Evolutionary conservation across 106 monocot genomes (phyloP), one percentile per base, ranked within the genome.

Genomic region (Ottelia alismoides): DNA sequence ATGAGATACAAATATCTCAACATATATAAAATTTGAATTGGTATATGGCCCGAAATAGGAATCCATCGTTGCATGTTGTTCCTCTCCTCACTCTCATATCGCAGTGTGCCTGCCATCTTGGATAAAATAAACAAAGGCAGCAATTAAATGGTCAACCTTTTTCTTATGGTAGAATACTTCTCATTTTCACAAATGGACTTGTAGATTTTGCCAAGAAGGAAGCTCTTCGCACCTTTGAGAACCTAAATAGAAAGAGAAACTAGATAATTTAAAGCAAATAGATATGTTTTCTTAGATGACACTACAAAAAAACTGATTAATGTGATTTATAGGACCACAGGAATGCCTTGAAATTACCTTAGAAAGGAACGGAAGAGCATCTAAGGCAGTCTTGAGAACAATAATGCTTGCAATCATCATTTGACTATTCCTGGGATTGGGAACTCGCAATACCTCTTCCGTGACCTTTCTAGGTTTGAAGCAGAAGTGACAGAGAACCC

Each of bases 401-500:
- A 98, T 90, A 56, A 98, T 83, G 62, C 68, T 80, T 55, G 82
- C 67, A 67, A 98, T 98, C 67, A 90, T 53, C 58, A 75, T 62
- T 60, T 90, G 98, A 65, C 90, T 90, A 77, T 80, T 98, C 62
- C 82, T 89, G 53, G 76, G 75, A 80, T 78, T 80, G 20, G 70
- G 47, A 65, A 74, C 70, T 28, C 67, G 72, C 57, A 86, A 49
- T 62, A 82, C 72, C 53, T 77, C 79, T 45, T 75, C 79, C 2
- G 74, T 78, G 29, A 78, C 77, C 57, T 73, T 89, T 61, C 74
- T 90, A 49, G 79, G 77, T 47, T 98, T 98, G 72, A 80, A 98
- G 72, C 90, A 90, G 60, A 98, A 98, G 45, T 82, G 78, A 60
- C 98, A 98, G 0, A 98, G 79, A 28, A 98, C 85, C 56, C 79